These are phyloP conservation scores for Blastobotrys peoriensis DNA, from an alignment of 805 yeast species.

Conservation along the genomic window DNA sequence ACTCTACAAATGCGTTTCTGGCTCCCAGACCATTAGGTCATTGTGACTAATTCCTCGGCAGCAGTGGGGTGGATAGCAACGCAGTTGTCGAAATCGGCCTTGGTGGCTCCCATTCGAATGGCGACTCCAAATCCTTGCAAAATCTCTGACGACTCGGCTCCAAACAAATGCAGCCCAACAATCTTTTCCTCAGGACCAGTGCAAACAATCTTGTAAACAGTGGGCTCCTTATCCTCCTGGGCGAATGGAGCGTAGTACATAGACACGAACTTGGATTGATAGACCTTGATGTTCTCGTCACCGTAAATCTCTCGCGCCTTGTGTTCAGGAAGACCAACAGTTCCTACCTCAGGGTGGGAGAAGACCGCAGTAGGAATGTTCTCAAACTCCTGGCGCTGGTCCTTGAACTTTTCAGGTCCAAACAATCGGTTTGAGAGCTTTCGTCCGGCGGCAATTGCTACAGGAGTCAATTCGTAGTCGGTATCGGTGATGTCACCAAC, in stretches of 20 bases:
- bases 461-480: constrained; percentile 91
- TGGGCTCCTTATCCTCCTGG: constrained; percentile 66
- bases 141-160: constrained; percentile 86
- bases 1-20: too few species aligned
- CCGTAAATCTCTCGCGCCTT: constrained; percentile 79
- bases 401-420: constrained; percentile 64
- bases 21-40: too few species aligned
- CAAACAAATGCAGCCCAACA: constrained; percentile 90
- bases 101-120: constrained; percentile 98
- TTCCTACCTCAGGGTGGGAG: constrained; percentile 96
- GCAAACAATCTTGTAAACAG: constrained; percentile 75
- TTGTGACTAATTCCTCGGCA: constrained; percentile 95
- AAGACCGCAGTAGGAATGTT: constrained; percentile 96
- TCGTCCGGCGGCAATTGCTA: constrained; percentile 98
- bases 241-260: constrained; percentile 90
- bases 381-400: constrained; percentile 75
- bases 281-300: constrained; percentile 68
- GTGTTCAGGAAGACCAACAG: constrained; percentile 79
- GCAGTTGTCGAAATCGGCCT: constrained; percentile 87
- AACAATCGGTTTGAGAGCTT: constrained; percentile 85
- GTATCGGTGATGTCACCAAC: constrained; percentile 89
- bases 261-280: constrained; percentile 76
- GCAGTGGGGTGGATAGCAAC: constrained; percentile 99
- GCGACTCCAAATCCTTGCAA: constrained; percentile 99
- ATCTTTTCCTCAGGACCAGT: constrained; percentile 84